Base-by-base conservation (phyloP, 2,329 filamentous ascomycete species). In the Helminthosporium solani region DNA sequence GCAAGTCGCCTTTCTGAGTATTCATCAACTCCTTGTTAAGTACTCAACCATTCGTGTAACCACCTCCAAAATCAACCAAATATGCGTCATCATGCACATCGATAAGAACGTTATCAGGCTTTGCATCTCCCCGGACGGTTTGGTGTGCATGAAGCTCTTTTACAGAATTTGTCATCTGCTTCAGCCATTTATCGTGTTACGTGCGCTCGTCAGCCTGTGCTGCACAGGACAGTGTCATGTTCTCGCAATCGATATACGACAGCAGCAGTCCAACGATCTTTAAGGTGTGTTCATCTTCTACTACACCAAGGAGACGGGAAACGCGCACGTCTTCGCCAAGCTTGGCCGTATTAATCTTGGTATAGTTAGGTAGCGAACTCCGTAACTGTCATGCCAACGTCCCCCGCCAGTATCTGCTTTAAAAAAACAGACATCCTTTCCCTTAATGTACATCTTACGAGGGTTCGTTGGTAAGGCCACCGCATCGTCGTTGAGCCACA, bases 21-120 rank as follows among this genome's bases (percentile, higher is more conserved):
- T 66, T 66, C 20, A 56, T 57, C 34, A 70, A 56, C 33, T 72
- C 64, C 33, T 64, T 50, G 47, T 72, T 66, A n/a, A n/a, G n/a
- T 6, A 73, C 65, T 70, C 70, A 74, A 9, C 70, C 69, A 11
- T 68, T 46, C 3, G 70, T 71, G 42, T 63, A 71, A 27, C 70
- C 67, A 21, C 70, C 70, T 1, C 66, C 69, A 48, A 74, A 73
- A 52, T 70, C 70, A 46, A 72, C 68, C n/a, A 74, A 60, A 68
- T 65, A 72, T 33, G 65, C 61, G 33, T 60, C 54, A 42, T 73
- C 60, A 39, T 68, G 33, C 18, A 47, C 53, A 48, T 74, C 68
- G 28, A 75, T 64, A 42, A 74, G 52, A 44, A 74, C 61, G 33
- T 73, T 73, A 31, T 61, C 54, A 15, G 58, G 57, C 33, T 64